Evolutionary conservation across 768 basidiomycete genomes (phyloP).

Genomic region (Imleria badia): DNA sequence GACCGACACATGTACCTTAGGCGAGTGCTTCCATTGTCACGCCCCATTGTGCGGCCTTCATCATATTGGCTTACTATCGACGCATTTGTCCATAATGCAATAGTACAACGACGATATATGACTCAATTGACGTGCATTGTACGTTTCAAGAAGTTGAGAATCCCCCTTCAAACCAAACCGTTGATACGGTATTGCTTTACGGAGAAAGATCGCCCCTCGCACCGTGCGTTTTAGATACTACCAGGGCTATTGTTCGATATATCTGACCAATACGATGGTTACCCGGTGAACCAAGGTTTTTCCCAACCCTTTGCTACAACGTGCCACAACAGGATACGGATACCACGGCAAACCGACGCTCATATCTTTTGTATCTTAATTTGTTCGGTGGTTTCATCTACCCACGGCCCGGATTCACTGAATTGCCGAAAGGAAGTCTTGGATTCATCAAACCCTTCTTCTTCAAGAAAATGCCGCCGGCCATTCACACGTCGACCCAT

Average conservation of each 20-base stretch:
- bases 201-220: conserved; percentile 15
- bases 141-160: conserved; percentile 16
- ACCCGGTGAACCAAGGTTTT: not conserved
- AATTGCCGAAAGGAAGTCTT: not conserved
- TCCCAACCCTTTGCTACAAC: not conserved
- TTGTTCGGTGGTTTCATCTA: not conserved
- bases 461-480: conserved; percentile 1
- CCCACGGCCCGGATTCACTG: not conserved
- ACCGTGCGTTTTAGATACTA: not conserved
- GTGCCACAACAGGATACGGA: not conserved
- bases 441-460: conserved; percentile 1
- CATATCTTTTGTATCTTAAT: not conserved
- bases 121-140: conserved; percentile 1
- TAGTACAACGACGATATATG: not conserved
- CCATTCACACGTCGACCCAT: conserved; percentile 13
- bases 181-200: conserved; percentile 10
- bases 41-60: not conserved
- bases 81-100: not conserved
- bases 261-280: conserved; percentile 1
- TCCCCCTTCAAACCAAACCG: not conserved
- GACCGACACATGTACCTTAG: not conserved
- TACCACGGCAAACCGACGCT: not conserved
- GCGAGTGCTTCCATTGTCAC: not conserved
- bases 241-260: conserved; percentile 12
- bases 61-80: not conserved